These are phyloP conservation scores for Dendryphion nanum DNA, from an alignment of 2,329 filamentous ascomycete species.

Conservation along the genomic window DNA sequence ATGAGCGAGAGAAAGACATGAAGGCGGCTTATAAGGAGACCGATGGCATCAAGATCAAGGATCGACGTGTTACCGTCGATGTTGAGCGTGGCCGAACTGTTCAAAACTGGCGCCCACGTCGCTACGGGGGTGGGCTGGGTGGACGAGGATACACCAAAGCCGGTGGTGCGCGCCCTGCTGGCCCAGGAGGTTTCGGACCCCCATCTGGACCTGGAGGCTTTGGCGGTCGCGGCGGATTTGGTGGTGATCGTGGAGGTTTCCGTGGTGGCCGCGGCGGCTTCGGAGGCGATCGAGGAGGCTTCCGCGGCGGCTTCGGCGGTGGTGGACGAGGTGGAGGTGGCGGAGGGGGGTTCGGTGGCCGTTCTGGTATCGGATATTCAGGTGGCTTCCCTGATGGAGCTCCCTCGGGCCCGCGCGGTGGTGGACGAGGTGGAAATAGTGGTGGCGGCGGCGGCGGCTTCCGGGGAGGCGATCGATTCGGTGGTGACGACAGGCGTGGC, in stretches of 20 bases:
- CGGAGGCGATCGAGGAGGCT: constrained; percentile 25
- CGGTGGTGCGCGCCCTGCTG: constrained; percentile 62
- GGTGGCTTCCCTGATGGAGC: constrained; percentile 49
- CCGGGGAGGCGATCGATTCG: constrained; percentile 19
- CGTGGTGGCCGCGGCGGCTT: constrained; percentile 48
- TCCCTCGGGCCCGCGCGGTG: constrained; percentile 47
- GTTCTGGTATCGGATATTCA: constrained; percentile 46
- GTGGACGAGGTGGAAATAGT: constrained; percentile 38
- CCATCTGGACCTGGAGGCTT: constrained; percentile 52
- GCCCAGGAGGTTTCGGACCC: constrained; percentile 52
- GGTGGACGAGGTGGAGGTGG: constrained; percentile 55
- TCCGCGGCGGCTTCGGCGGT: constrained; percentile 45
- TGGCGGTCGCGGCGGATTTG: constrained; percentile 50
- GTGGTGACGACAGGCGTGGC: constrained; percentile 19
- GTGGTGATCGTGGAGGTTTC: constrained; percentile 45
- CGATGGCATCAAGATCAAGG: constrained; percentile 90
- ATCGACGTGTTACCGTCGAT: constrained; percentile 88
- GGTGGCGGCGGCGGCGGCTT: constrained; percentile 39
- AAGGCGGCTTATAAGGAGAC: constrained; percentile 91
- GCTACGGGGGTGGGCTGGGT: constrained; percentile 87
- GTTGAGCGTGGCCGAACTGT: constrained; percentile 95
- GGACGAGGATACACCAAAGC: constrained; percentile 91
- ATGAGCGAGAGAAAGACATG: constrained; percentile 97
- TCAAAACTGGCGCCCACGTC: constrained; percentile 86
- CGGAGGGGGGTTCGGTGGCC: constrained; percentile 39